Evolutionary conservation across 768 basidiomycete species (phyloP).

Genomic region (Rhizopogon vulgaris): DNA sequence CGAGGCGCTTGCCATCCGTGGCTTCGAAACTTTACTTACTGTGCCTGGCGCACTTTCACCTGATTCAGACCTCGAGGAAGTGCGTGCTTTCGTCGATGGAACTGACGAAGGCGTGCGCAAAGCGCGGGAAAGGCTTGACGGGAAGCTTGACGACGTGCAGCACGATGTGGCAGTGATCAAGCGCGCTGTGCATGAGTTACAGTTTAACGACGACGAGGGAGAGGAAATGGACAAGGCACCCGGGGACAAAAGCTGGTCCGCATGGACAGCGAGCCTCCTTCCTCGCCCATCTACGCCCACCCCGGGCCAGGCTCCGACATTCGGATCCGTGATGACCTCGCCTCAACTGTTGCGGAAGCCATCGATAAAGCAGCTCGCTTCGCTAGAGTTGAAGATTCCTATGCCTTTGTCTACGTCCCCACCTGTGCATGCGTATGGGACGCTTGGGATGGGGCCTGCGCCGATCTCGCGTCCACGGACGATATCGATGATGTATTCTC

Average conservation of each 20-base stretch:
- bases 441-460: slow-evolving; percentile 13
- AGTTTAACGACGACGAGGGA: not conserved
- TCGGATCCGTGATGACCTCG: slow-evolving; percentile 66
- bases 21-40: slow-evolving; percentile 62
- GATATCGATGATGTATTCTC: slow-evolving; percentile 57
- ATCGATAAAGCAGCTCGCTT: slow-evolving; percentile 28
- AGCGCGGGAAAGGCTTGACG: slow-evolving; percentile 41
- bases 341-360: slow-evolving; percentile 49
- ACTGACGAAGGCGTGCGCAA: slow-evolving; percentile 41
- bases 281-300: slow-evolving; percentile 32
- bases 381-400: slow-evolving; percentile 48
- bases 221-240: not conserved
- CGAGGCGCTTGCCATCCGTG: slow-evolving; percentile 56
- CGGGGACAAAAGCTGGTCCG: slow-evolving; percentile 24
- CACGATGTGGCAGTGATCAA: slow-evolving; percentile 74
- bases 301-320: slow-evolving; percentile 42
- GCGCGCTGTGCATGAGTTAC: slow-evolving; percentile 44
- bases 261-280: slow-evolving; percentile 58
- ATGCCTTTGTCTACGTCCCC: slow-evolving; percentile 37
- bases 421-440: slow-evolving; percentile 5
- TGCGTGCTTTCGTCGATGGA: slow-evolving; percentile 52
- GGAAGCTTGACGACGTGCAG: slow-evolving; percentile 66
- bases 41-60: slow-evolving; percentile 41
- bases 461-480: slow-evolving; percentile 35
- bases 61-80: slow-evolving; percentile 27